Evolutionary conservation across 441 rosid species (phyloP).

Genomic region (Syzygium syzygioides): DNA sequence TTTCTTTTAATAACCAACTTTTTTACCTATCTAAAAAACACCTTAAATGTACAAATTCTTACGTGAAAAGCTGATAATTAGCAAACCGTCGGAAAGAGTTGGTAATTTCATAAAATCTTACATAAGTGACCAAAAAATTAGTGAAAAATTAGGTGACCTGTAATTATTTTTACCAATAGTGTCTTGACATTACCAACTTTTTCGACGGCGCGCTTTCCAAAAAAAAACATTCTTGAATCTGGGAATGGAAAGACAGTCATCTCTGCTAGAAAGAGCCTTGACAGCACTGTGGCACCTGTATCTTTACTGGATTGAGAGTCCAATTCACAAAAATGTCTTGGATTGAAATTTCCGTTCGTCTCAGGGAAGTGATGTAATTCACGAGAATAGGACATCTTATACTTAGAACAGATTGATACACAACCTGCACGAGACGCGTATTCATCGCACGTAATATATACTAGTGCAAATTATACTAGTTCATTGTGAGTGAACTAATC

Average conservation of each 20-base stretch:
- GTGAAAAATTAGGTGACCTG: neutral
- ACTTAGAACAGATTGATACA: too few species aligned
- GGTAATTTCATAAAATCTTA: neutral
- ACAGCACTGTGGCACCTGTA: neutral
- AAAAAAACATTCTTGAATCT: neutral
- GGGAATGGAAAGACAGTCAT: neutral
- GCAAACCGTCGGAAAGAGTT: neutral
- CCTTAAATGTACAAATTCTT: neutral
- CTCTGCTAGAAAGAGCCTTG: neutral
- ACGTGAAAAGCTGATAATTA: neutral
- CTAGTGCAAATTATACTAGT: too few species aligned
- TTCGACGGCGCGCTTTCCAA: neutral
- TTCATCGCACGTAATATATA: too few species aligned
- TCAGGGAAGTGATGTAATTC: neutral
- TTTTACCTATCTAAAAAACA: neutral
- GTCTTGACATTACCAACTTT: neutral
- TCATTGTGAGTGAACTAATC: neutral
- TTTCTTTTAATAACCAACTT: neutral
- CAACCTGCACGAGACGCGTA: too few species aligned
- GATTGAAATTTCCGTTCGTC: neutral
- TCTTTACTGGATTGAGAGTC: neutral
- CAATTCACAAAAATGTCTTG: neutral
- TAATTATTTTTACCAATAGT: neutral
- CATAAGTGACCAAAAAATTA: neutral
- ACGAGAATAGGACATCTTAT: neutral